Conservation (phyloP, 2,329 filamentous ascomycete species). For the Curvularia eragrostidis region DNA sequence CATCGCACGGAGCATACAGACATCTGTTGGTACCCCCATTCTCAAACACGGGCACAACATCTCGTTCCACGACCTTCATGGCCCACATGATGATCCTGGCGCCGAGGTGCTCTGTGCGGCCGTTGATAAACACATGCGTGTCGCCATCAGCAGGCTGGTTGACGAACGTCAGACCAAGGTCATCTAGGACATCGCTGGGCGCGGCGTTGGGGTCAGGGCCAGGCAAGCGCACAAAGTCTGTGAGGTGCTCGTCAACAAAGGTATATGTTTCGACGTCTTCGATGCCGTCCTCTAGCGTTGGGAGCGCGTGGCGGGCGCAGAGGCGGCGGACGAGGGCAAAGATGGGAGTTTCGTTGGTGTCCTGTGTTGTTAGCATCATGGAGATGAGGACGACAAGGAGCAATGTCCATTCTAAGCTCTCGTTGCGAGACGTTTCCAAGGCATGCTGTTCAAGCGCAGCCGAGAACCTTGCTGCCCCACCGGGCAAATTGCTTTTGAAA, state of each 20-base stretch:
- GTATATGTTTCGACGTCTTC: constrained; percentile 33
- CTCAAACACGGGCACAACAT: constrained; percentile 20
- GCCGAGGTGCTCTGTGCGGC: constrained; percentile 24
- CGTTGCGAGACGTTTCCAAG: constrained; percentile 15
- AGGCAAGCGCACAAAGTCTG: constrained; percentile 24
- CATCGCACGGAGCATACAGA: constrained; percentile 16
- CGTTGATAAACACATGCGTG: constrained; percentile 15
- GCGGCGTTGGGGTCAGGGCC: constrained; percentile 1
- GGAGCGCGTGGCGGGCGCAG: constrained; percentile 22
- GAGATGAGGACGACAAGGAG: constrained; percentile 29
- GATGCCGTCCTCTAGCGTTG: constrained; percentile 32
- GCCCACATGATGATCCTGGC: constrained; percentile 35
- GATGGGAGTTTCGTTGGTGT: constrained; percentile 1
- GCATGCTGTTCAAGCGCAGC: constrained; percentile 20
- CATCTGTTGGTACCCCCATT: constrained; percentile 10
- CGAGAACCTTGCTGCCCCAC: constrained; percentile 16
- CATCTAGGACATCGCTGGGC: constrained; percentile 23
- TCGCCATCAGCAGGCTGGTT: constrained; percentile 5
- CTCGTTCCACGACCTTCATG: constrained; percentile 28
- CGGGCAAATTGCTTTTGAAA: constrained; percentile 22
- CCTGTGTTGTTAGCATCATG: constrained; percentile 20
- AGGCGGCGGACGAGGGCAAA: constrained; percentile 18
- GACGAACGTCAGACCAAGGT: constrained; percentile 22
- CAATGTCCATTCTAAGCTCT: constrained; percentile 32
- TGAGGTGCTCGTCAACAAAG: constrained; percentile 31